A percentile compares a stretch with the other conserved stretches of the same genome.
phyloP scores from a whole-genome alignment of 768 basidiomycete species.

The Panellus pusillus region DNA sequence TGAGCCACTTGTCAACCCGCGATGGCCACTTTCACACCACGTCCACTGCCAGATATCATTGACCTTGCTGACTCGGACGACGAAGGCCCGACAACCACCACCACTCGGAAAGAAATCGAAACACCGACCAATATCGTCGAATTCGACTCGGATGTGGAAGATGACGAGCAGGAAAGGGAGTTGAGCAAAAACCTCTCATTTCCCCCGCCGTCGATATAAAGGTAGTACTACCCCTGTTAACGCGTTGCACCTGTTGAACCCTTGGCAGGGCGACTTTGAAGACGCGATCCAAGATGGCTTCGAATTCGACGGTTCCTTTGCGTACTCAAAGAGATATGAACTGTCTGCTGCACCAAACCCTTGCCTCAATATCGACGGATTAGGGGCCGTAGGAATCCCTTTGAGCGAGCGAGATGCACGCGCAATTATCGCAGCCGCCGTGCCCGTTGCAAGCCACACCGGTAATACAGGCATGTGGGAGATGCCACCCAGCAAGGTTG shows the following conservation, averaged over 20 bases:
- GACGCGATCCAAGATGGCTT: slow-evolving; percentile 20
- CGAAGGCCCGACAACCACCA: background rate
- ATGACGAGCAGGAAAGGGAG: background rate
- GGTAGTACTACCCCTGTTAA: background rate
- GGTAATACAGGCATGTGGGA: slow-evolving; percentile 11
- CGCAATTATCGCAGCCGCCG: slow-evolving; percentile 25
- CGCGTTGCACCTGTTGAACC: background rate
- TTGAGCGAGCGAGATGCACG: slow-evolving; percentile 35
- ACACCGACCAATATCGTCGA: background rate
- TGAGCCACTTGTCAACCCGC: background rate
- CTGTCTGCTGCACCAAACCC: slow-evolving; percentile 37
- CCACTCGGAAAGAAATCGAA: too few relatives aligned
- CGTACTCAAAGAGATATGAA: slow-evolving; percentile 19
- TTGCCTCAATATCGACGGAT: slow-evolving; percentile 30
- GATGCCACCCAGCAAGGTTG: slow-evolving; percentile 15
- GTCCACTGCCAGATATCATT: background rate
- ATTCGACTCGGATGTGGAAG: slow-evolving; percentile 4
- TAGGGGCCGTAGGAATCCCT: slow-evolving; percentile 42
- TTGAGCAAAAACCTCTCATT: slow-evolving; percentile 14
- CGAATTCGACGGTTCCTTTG: slow-evolving; percentile 27
- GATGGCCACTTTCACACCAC: background rate
- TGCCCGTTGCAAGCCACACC: slow-evolving; percentile 5
- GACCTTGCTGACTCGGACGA: slow-evolving; percentile 6
- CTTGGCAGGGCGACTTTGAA: slow-evolving; percentile 25
- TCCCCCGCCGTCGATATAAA: slow-evolving; percentile 13